Percentiles rank a stretch among this genome's conserved stretches.
These are phyloP conservation scores for Miamiensis avidus DNA, from an alignment of 169 alveolate genomes.

Conservation along the genomic window DNA sequence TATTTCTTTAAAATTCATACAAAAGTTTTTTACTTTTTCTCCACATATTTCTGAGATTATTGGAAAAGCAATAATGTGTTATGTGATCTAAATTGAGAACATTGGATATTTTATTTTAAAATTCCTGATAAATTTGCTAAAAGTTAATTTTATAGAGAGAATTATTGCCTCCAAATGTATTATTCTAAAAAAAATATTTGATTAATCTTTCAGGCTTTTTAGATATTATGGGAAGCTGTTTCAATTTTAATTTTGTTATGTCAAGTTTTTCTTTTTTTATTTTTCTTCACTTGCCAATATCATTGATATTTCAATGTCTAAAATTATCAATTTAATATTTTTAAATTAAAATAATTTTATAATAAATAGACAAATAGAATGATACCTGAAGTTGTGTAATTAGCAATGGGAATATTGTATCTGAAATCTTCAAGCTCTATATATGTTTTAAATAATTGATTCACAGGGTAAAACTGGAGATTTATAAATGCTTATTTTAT, in stretches of 20 bases:
- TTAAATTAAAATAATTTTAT: not conserved
- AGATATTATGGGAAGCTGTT: too few relatives aligned
- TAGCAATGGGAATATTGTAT: not conserved
- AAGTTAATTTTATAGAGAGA: too few relatives aligned
- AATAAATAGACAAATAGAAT: not conserved
- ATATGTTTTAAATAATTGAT: not conserved
- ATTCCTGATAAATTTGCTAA: too few relatives aligned
- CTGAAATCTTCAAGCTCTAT: not conserved
- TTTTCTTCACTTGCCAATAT: not conserved
- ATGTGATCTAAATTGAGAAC: too few relatives aligned
- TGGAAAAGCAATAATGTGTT: too few relatives aligned
- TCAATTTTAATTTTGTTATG: not conserved
- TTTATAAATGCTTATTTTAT: constrained; percentile 1
- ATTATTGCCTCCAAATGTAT: too few relatives aligned
- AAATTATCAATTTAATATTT: not conserved
- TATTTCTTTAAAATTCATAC: too few relatives aligned
- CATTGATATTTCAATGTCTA: constrained; percentile 1
- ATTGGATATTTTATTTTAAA: too few relatives aligned
- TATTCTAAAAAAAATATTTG: too few relatives aligned
- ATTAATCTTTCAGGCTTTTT: too few relatives aligned
- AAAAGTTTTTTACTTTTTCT: too few relatives aligned
- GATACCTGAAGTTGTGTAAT: constrained; percentile 6
- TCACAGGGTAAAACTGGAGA: not conserved
- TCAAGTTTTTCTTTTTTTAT: not conserved
- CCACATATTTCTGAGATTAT: too few relatives aligned